These are phyloP conservation scores for Aegilops sharonensis DNA, from an alignment of 176 grass and related monocot species.

Conservation along the genomic window DNA sequence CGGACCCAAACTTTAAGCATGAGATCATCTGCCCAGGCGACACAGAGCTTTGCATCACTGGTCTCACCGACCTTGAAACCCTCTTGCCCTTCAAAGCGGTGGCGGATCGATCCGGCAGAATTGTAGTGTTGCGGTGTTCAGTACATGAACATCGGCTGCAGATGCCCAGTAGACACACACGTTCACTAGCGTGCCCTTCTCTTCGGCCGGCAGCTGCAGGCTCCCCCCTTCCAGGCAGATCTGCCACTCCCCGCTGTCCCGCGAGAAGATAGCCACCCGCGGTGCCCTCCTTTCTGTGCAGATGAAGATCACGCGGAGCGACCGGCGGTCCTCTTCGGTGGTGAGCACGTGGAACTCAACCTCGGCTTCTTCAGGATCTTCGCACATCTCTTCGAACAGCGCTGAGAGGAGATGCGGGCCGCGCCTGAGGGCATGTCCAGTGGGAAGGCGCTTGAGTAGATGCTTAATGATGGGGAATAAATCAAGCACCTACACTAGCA, in stretches of 20 bases:
- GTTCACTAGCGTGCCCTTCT: background rate
- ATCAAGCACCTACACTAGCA: too few species aligned
- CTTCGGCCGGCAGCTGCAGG: background rate
- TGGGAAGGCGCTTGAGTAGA: too few species aligned
- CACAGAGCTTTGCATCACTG: background rate
- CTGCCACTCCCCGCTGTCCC: background rate
- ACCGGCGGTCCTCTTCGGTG: too few species aligned
- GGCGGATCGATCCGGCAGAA: background rate
- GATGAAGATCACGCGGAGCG: background rate
- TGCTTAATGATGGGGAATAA: too few species aligned
- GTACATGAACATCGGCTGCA: background rate
- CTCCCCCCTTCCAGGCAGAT: background rate
- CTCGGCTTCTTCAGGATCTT: too few species aligned
- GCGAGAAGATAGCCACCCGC: background rate
- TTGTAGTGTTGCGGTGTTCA: background rate
- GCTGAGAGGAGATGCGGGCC: too few species aligned
- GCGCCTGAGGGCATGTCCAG: too few species aligned
- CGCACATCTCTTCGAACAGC: too few species aligned
- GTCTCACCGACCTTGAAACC: background rate
- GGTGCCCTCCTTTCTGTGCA: background rate
- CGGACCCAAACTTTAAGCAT: background rate
- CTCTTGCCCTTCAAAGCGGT: too few species aligned
- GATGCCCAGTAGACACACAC: background rate
- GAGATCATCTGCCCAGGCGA: too few species aligned
- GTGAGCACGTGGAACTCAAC: too few species aligned